Evolutionary conservation across 1,139 yeast species (phyloP).

Genomic region (Lodderomyces theae): DNA sequence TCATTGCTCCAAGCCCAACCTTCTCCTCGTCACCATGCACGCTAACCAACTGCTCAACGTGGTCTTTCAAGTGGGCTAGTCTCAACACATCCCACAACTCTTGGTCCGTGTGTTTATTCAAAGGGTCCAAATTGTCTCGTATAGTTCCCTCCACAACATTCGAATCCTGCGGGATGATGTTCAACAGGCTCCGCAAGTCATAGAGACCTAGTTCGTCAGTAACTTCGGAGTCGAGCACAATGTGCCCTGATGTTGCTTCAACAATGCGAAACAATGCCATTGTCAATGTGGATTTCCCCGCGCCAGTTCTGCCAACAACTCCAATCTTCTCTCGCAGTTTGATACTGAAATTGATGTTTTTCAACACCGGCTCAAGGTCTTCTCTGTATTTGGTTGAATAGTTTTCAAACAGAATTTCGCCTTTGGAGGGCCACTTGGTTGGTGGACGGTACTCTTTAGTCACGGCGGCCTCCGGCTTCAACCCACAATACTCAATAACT

Average conservation of each 20-base stretch:
- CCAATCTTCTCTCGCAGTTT: slow-evolving; percentile 37
- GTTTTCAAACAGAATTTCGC: slow-evolving; percentile 27
- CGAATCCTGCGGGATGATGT: slow-evolving; percentile 41
- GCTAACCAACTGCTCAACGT: slow-evolving; percentile 31
- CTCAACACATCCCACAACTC: slow-evolving; percentile 34
- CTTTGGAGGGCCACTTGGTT: slow-evolving; percentile 30
- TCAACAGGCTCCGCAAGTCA: slow-evolving; percentile 33
- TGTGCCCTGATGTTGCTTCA: slow-evolving; percentile 32
- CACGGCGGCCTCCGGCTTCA: slow-evolving; percentile 34
- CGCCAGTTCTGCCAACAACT: slow-evolving; percentile 43
- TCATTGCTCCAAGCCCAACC: slow-evolving; percentile 21
- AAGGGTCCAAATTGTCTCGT: slow-evolving; percentile 38
- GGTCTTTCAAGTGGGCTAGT: slow-evolving; percentile 35
- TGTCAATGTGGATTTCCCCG: slow-evolving; percentile 40
- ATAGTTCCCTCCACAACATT: slow-evolving; percentile 36
- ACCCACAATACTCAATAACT: slow-evolving; percentile 33
- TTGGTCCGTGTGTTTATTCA: slow-evolving; percentile 27
- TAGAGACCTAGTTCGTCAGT: slow-evolving; percentile 32
- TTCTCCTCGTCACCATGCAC: too few relatives aligned
- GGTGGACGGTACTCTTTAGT: slow-evolving; percentile 26
- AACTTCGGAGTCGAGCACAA: slow-evolving; percentile 31
- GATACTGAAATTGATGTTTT: slow-evolving; percentile 25
- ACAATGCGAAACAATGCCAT: slow-evolving; percentile 39
- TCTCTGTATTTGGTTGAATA: slow-evolving; percentile 37
- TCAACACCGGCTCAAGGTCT: slow-evolving; percentile 36